Evolutionary conservation across 2,329 filamentous ascomycete species (phyloP), one percentile per base, ranked within the genome.

Genomic region (Botryotinia calthae): DNA sequence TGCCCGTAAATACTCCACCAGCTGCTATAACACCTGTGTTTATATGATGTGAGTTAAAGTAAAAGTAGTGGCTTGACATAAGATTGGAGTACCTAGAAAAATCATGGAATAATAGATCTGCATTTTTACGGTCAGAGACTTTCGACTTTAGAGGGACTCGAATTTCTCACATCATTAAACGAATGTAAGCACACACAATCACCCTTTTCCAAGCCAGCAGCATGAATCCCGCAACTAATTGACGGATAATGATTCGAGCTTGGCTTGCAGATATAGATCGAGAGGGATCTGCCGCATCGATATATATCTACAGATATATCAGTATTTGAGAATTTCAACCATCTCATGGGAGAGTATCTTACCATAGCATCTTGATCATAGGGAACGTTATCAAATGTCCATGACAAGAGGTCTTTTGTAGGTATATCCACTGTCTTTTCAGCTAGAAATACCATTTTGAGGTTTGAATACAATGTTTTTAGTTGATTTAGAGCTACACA

Each of bases 111-210:
- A 79, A 65, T 76, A 74, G 48, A 79, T 78, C 76, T 78, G 28
- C 7, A n/a, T 40, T 31, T 18, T 31, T 3, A 44, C 34, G 1
- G 63, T 46, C 44, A 56, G 46, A 71, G n/a, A 69, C 8, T 54
- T 56, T 72, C 48, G 34, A 20, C 25, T 44, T 28, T 22, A 16
- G 10, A 25, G 28, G 9, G 7, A 9, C 20, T 22, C 31, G 22
- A 44, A 18, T 8, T 66, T 34, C 74, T 61, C 73, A 80, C 78
- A 74, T 80, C 77, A 72, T 80, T 80, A 71, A 79, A 80, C 20
- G 77, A 79, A 67, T 77, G 71, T 48, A 80, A 69, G 56, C 79
- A 80, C 14, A 79, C 77, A 67, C 79, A 80, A 72, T 80, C 79
- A 42, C 77, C 78, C 44, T 76, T 76, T 59, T 77, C 73, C 28